These are phyloP conservation scores for Phytopythium oedochilum DNA, from an alignment of 352 stramenopile genomes.

Conservation along the genomic window DNA sequence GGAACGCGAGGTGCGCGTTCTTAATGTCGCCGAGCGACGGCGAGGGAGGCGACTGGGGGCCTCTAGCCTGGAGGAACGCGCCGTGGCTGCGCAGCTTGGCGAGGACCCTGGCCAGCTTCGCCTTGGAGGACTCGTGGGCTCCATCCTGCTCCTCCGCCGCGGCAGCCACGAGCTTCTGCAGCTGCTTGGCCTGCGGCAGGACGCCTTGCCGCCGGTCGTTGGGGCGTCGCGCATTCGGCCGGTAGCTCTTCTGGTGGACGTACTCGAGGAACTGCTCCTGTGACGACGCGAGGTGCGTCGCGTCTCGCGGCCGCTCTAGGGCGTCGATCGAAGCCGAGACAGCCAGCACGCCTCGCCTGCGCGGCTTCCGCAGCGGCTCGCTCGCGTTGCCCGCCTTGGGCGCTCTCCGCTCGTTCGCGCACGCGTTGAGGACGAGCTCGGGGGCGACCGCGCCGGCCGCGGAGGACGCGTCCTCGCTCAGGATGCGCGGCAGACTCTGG, in stretches of 20 bases:
- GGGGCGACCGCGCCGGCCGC: not conserved
- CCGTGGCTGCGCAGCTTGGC: conserved; percentile 22
- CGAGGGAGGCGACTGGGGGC: not conserved
- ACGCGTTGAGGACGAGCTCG: not conserved
- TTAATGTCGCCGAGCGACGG: conserved; percentile 26
- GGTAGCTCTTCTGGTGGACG: conserved; percentile 34
- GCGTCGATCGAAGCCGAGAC: not conserved
- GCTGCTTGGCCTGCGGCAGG: conserved; percentile 14
- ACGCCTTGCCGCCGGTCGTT: conserved; percentile 40
- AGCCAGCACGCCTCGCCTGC: not conserved
- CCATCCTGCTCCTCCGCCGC: conserved; percentile 6
- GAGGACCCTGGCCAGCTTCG: conserved; percentile 23
- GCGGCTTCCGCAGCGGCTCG: not conserved
- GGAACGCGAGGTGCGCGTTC: conserved; percentile 59
- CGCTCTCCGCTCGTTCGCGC: not conserved
- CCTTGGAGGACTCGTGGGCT: conserved; percentile 9
- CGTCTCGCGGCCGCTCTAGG: not conserved
- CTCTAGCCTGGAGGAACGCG: conserved; percentile 20
- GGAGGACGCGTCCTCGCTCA: conserved; percentile 10
- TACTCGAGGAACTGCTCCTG: conserved; percentile 46
- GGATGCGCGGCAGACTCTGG: conserved; percentile 33
- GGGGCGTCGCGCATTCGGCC: conserved; percentile 27
- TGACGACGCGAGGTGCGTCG: conserved; percentile 4
- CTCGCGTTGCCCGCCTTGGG: not conserved
- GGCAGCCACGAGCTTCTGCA: conserved; percentile 27